Evolutionary conservation across 805 yeast genomes (phyloP).

Genomic region (Saccharomyces paradoxus): DNA sequence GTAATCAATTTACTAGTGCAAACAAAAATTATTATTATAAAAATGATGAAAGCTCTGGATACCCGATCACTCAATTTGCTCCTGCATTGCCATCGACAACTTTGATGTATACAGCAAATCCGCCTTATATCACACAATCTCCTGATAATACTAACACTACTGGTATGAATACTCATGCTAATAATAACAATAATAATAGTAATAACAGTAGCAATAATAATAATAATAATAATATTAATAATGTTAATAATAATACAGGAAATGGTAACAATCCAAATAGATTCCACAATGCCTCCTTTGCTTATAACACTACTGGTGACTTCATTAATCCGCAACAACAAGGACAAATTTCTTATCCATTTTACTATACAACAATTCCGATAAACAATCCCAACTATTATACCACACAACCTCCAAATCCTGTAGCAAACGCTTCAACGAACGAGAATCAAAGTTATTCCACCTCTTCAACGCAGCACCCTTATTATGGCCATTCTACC

Average conservation of each 20-base stretch:
- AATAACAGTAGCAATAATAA: conserved; percentile 2
- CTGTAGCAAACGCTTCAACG: background rate
- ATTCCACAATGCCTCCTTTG: background rate
- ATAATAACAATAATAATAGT: background rate
- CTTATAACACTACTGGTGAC: background rate
- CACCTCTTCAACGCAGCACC: background rate
- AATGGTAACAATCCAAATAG: background rate
- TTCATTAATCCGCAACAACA: background rate
- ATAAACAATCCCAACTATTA: background rate
- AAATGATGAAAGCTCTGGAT: background rate
- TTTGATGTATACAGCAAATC: background rate
- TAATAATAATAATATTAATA: conserved; percentile 1
- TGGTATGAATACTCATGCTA: conserved; percentile 3
- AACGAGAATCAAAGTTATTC: background rate
- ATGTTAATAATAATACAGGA: conserved; percentile 1
- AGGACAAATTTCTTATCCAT: background rate
- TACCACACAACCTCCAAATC: background rate
- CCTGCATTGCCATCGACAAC: background rate
- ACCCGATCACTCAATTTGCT: background rate
- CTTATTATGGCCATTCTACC: background rate
- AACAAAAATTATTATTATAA: conserved; percentile 41
- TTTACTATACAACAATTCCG: background rate
- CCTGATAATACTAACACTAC: conserved; percentile 8
- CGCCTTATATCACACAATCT: background rate
- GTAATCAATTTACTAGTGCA: conserved; percentile 13